phyloP scores from a whole-genome alignment of 805 yeast species.

The Monosporozyma aerobia region DNA sequence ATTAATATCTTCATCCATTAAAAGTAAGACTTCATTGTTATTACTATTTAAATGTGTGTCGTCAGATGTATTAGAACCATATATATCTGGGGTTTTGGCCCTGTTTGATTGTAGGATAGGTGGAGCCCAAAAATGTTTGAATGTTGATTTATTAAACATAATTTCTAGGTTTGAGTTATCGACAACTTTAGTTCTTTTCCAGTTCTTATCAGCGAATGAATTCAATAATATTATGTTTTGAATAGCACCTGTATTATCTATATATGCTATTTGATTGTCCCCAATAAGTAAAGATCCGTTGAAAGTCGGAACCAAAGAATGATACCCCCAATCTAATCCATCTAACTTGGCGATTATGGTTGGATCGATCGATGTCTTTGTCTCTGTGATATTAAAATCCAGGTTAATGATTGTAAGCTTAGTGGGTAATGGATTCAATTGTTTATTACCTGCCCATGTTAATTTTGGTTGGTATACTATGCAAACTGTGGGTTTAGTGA shows the following conservation, averaged over 20 bases:
- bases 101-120: conserved; percentile 2
- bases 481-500: conserved; percentile 75
- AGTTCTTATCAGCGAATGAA: conserved; percentile 35
- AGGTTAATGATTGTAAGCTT: conserved; percentile 34
- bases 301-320: conserved; percentile 51
- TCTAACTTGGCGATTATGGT: conserved; percentile 59
- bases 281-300: conserved; percentile 64
- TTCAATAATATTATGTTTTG: conserved; percentile 26
- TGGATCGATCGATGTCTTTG: conserved; percentile 30
- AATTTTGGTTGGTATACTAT: conserved; percentile 47
- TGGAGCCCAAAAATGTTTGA: conserved; percentile 11
- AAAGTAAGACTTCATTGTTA: conserved; percentile 15
- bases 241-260: conserved; percentile 53
- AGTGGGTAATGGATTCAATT: conserved; percentile 16
- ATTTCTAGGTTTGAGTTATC: conserved; percentile 30
- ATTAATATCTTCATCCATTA: conserved; percentile 22
- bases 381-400: conserved; percentile 33
- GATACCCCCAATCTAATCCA: conserved; percentile 67
- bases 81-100: background rate
- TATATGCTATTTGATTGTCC: conserved; percentile 64
- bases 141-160: conserved; percentile 11
- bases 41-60: conserved; percentile 1
- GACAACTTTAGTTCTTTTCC: conserved; percentile 40
- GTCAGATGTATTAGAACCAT: background rate
- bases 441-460: conserved; percentile 65